Conservation (phyloP, 163 green algal genomes). For the Chlamydomonas reinhardtii region DNA sequence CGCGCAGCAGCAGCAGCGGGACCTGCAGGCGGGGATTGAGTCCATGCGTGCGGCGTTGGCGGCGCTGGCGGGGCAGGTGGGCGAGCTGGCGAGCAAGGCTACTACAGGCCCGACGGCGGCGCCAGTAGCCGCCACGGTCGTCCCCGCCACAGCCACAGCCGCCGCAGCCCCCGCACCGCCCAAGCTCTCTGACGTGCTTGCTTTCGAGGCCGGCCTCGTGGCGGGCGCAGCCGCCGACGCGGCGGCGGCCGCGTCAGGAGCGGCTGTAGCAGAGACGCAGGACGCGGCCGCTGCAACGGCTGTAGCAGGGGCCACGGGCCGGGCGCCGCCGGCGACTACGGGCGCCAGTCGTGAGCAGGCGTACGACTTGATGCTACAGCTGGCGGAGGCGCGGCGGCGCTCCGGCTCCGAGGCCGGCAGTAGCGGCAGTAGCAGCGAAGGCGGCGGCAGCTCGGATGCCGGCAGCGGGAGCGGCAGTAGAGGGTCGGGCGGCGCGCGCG, state of each 20-base stretch:
- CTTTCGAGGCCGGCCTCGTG: conserved; percentile 31
- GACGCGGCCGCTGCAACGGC: no score
- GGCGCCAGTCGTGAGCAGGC: neutral
- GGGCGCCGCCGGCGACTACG: neutral
- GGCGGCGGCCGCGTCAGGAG: neutral
- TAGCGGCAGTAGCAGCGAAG: neutral
- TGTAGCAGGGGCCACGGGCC: no score
- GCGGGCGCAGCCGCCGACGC: neutral
- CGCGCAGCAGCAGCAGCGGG: conserved; percentile 4
- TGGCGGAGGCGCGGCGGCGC: conserved; percentile 31
- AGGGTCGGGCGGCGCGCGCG: neutral
- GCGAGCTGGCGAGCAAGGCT: conserved; percentile 34
- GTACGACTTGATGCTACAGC: conserved; percentile 40
- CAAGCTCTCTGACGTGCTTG: neutral
- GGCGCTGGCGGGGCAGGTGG: conserved; percentile 50
- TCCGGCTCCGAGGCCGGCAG: conserved; percentile 3
- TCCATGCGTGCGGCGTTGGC: conserved; percentile 32
- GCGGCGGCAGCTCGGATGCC: no score
- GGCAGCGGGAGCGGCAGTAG: neutral
- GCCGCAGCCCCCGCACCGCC: neutral
- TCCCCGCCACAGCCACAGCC: neutral
- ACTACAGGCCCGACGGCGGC: neutral
- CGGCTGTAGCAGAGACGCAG: neutral
- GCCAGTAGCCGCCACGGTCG: neutral
- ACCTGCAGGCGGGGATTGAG: conserved; percentile 6